These are phyloP conservation scores for Geranium incanum DNA, from an alignment of 441 rosid genomes.

Conservation along the genomic window DNA sequence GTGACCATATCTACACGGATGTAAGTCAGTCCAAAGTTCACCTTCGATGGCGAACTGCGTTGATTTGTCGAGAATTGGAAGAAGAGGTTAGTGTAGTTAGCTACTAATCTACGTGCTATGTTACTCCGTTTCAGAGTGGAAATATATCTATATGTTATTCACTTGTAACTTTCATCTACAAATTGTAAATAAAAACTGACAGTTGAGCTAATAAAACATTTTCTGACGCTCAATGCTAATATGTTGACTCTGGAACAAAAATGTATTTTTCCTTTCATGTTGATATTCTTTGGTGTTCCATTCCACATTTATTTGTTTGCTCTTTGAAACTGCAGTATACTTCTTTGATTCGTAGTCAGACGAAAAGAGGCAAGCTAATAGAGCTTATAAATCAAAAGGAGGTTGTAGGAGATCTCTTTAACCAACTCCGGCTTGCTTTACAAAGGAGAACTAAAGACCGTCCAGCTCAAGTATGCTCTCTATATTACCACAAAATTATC, in stretches of 20 bases:
- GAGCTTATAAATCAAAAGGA: slow-evolving; percentile 89
- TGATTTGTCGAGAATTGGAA: slow-evolving; percentile 89
- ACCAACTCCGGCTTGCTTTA: slow-evolving; percentile 83
- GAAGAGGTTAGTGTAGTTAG: slow-evolving; percentile 55
- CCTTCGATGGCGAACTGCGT: slow-evolving; percentile 92
- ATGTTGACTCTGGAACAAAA: neutral
- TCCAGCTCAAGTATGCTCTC: slow-evolving; percentile 79
- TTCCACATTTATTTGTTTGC: neutral
- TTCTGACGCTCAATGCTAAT: neutral
- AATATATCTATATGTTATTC: neutral
- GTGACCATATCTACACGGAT: slow-evolving; percentile 96
- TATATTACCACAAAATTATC: slow-evolving; percentile 13
- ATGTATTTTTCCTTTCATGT: neutral
- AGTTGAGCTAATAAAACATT: neutral
- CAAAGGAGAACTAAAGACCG: slow-evolving; percentile 69
- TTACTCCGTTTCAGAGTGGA: neutral
- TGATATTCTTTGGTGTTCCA: neutral
- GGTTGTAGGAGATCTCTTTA: slow-evolving; percentile 81
- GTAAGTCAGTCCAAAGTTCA: slow-evolving; percentile 91
- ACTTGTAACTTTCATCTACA: neutral
- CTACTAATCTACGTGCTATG: neutral
- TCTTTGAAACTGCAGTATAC: slow-evolving; percentile 47
- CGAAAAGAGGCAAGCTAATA: slow-evolving; percentile 55
- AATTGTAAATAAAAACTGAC: neutral
- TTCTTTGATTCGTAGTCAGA: slow-evolving; percentile 67